Conservation (phyloP, 352 stramenopile species). For the Globisporangium lucens region DNA sequence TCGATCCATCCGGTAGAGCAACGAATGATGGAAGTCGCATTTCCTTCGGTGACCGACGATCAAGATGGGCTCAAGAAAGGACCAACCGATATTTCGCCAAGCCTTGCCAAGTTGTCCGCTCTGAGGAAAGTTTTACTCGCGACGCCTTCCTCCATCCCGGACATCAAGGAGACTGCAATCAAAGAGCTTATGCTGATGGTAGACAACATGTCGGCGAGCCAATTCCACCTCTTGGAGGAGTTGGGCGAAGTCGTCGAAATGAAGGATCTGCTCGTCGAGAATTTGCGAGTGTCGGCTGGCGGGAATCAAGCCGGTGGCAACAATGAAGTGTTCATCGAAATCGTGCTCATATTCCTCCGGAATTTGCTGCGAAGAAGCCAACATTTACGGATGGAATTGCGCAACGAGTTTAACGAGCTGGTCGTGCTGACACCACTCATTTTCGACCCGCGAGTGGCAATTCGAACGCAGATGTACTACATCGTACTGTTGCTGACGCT, state of each 20-base stretch:
- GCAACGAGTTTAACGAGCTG: constrained; percentile 24
- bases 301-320: background rate
- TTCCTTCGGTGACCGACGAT: constrained; percentile 7
- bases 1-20: constrained; percentile 5
- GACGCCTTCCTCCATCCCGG: background rate
- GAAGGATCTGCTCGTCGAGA: constrained; percentile 11
- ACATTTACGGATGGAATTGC: constrained; percentile 28
- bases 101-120: constrained; percentile 10
- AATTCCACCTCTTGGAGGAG: constrained; percentile 22
- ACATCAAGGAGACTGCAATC: constrained; percentile 22
- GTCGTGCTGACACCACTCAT: constrained; percentile 29
- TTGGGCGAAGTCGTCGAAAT: constrained; percentile 15
- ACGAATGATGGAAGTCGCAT: constrained; percentile 3
- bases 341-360: constrained; percentile 36
- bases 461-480: constrained; percentile 63
- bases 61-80: background rate
- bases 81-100: constrained; percentile 18
- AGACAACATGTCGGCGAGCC: constrained; percentile 12
- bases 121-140: constrained; percentile 13
- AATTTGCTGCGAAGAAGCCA: constrained; percentile 40
- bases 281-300: background rate
- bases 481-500: constrained; percentile 59
- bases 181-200: constrained; percentile 25
- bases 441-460: constrained; percentile 31
- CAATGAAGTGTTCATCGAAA: constrained; percentile 16